Evolutionary conservation across 1,139 yeast genomes (phyloP).

Genomic region (Hyphopichia pseudoburtonii): DNA sequence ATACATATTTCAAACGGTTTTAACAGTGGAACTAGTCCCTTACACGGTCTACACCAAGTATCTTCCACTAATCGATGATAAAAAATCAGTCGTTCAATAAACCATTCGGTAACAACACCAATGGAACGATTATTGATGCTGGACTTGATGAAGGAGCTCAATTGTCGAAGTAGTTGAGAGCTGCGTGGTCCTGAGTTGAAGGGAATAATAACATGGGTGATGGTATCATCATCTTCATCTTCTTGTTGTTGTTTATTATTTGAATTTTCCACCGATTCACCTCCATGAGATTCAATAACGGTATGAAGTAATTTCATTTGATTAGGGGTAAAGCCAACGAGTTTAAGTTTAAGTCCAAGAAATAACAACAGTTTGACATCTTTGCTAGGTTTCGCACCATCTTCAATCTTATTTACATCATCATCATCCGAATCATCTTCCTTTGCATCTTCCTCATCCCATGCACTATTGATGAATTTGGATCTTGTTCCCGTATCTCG

Average conservation of each 20-base stretch:
- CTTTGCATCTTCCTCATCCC: conserved; percentile 27
- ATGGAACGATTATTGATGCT: conserved; percentile 24
- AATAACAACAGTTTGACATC: conserved; percentile 12
- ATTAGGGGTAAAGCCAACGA: conserved; percentile 37
- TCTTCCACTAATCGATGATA: conserved; percentile 57
- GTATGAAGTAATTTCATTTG: conserved; percentile 32
- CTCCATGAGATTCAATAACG: conserved; percentile 45
- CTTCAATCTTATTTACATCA: conserved; percentile 1
- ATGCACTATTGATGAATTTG: conserved; percentile 19
- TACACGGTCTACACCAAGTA: conserved; percentile 71
- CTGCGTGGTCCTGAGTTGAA: conserved; percentile 33
- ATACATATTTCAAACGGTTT: conserved; percentile 54
- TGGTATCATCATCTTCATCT: conserved; percentile 21
- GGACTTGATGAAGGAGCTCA: conserved; percentile 21
- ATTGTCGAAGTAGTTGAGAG: conserved; percentile 21
- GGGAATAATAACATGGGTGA: conserved; percentile 45
- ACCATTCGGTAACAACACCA: conserved; percentile 73
- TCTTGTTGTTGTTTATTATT: too few species aligned
- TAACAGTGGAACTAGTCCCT: conserved; percentile 29
- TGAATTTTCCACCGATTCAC: conserved; percentile 21
- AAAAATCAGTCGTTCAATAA: conserved; percentile 73
- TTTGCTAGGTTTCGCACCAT: neutral
- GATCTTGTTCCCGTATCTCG: conserved; percentile 20
- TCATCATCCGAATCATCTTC: conserved; percentile 11
- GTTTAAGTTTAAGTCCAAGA: conserved; percentile 34